These are phyloP conservation scores for Trichocladium uniseriatum DNA, from an alignment of 495 filamentous ascomycete species.

Conservation along the genomic window DNA sequence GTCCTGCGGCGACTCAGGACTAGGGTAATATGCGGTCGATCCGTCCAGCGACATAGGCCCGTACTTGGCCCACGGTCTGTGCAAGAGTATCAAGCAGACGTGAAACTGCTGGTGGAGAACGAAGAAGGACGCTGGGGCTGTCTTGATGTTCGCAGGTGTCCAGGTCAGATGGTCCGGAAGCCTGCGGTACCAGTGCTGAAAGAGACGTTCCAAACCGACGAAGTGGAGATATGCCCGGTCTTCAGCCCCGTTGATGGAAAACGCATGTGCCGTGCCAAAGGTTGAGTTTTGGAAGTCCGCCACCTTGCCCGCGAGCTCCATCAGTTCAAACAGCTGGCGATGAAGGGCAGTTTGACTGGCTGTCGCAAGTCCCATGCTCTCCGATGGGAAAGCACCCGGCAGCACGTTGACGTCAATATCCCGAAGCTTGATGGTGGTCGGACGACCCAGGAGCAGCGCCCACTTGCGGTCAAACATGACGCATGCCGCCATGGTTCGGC, in stretches of 20 bases:
- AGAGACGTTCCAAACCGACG: slow-evolving; percentile 38
- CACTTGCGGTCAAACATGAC: slow-evolving; percentile 45
- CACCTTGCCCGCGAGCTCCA: slow-evolving; percentile 44
- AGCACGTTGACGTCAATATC: slow-evolving; percentile 40
- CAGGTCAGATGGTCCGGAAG: slow-evolving; percentile 40
- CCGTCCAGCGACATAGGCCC: slow-evolving; percentile 27
- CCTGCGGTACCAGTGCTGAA: slow-evolving; percentile 43
- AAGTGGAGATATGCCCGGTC: slow-evolving; percentile 38
- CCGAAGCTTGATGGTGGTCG: slow-evolving; percentile 42
- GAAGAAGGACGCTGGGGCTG: slow-evolving; percentile 43
- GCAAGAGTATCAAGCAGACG: slow-evolving; percentile 39
- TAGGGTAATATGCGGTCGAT: slow-evolving; percentile 4
- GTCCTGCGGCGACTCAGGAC: slow-evolving; percentile 3
- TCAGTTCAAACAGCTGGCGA: slow-evolving; percentile 39
- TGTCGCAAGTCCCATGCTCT: slow-evolving; percentile 9
- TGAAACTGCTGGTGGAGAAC: slow-evolving; percentile 47
- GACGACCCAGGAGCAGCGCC: slow-evolving; percentile 42
- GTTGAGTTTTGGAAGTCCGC: slow-evolving; percentile 30
- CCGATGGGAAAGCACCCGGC: slow-evolving; percentile 12
- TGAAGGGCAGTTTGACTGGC: slow-evolving; percentile 35
- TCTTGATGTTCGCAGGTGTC: slow-evolving; percentile 40
- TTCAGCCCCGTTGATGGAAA: slow-evolving; percentile 22
- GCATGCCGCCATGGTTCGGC: slow-evolving; percentile 41
- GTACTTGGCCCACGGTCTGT: slow-evolving; percentile 42
- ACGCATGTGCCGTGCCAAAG: slow-evolving; percentile 7